Evolutionary conservation across 2,329 filamentous ascomycete genomes (phyloP), one percentile per base, ranked within the genome.

Genomic region (Scedosporium dehoogii): DNA sequence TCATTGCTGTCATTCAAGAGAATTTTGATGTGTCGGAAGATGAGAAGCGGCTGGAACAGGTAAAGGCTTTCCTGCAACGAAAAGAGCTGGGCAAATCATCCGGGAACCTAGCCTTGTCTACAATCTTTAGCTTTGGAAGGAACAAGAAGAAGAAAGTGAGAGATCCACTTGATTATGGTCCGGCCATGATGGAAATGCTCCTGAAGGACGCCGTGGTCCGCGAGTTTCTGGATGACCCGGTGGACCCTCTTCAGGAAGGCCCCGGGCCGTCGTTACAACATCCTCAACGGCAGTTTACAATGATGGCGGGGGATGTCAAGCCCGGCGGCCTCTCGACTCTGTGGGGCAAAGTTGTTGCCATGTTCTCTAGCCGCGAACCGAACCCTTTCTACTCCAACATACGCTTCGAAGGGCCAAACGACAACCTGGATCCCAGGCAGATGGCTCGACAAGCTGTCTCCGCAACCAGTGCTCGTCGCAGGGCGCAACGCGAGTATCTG

Each of bases 1-100:
- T 99, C 80, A 97, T 99, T 90, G 94, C 94, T 80, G 94, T 99
- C 76, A 99, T 99, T 67, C 94, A 99, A 74, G 94, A 99, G 72
- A 99, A 96, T 70, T 99, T 99, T 72, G 94, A 99, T 75, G 92
- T 99, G 27, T 96, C 92, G 3, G 94, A 99, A 73, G 96, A 99
- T 71, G 92, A 97, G 73, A 99, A 99, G 76, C 91, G 96, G 21
- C 77, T 97, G 65, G 91, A 97, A 72, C 96, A 99, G 75, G 92
- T 99, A 64, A 93, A 92, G 70, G 91, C 93, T 1, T 99, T 97
- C 69, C 78, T 99, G 55, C 91, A 96, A 70, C 87, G 92, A 68
- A 96, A 93, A 72, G 92, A 97, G 69, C 79, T 96, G 38, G 90
- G 88, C 25, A 84, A 84, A 46, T 82, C 85, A 72, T 73, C 85